These are phyloP conservation scores for Clavispora phyllophila DNA, from an alignment of 805 yeast genomes.

Conservation along the genomic window DNA sequence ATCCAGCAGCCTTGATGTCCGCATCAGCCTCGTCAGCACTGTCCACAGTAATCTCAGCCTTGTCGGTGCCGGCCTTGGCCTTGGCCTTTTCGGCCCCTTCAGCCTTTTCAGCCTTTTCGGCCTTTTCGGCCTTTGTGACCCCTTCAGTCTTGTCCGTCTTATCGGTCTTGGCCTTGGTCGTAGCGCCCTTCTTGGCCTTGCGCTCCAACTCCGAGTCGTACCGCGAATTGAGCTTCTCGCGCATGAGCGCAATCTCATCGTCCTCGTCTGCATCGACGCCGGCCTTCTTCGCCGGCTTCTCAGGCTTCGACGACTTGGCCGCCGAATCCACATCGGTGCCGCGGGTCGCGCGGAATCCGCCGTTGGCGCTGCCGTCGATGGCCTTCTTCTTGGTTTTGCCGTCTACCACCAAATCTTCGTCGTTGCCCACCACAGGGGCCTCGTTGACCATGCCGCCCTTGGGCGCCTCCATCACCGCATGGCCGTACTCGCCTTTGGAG, in stretches of 20 bases:
- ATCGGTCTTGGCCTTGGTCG: neutral
- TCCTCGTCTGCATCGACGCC: neutral
- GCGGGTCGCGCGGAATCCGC: neutral
- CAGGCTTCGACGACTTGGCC: neutral
- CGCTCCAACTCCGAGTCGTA: neutral
- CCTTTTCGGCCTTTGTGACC: neutral
- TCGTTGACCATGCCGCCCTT: slow-evolving; percentile 45
- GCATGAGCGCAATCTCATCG: neutral
- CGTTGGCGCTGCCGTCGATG: neutral
- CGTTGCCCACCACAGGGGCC: slow-evolving; percentile 38
- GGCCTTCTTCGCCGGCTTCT: neutral
- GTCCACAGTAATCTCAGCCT: neutral
- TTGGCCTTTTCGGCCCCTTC: too few relatives aligned
- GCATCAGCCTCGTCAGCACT: too few relatives aligned
- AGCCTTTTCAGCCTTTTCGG: too few relatives aligned
- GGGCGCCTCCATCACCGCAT: slow-evolving; percentile 40
- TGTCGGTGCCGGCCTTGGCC: neutral
- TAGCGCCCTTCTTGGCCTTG: neutral
- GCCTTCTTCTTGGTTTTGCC: slow-evolving; percentile 8
- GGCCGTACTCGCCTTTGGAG: slow-evolving; percentile 35
- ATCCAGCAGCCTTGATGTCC: too few relatives aligned
- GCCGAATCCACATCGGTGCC: neutral
- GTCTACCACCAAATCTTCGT: slow-evolving; percentile 24
- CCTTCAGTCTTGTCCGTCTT: neutral
- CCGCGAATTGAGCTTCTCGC: neutral